Base-by-base conservation (phyloP, 345 rosid species). In the Aethionema arabicum region DNA sequence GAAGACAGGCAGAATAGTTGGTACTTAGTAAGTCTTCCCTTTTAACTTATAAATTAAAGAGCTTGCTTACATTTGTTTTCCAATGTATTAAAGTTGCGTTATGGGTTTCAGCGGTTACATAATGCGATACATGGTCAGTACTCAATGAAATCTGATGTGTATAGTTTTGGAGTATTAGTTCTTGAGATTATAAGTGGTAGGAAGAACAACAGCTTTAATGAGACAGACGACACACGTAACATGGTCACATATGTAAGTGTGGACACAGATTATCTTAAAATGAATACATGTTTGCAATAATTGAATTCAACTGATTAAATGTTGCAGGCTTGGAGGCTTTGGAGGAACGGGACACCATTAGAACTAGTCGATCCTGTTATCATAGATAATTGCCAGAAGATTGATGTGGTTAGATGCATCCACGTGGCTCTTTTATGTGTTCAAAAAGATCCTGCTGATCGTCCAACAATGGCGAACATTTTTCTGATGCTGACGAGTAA, bases 41-140 rank as follows among this genome's bases (percentile, higher is more conserved):
- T n/a, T n/a, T n/a, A n/a, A n/a, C n/a, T n/a, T n/a, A n/a, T n/a
- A n/a, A n/a, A n/a, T n/a, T n/a, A n/a, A n/a, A n/a, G n/a, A n/a
- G n/a, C n/a, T n/a, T n/a, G n/a, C n/a, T n/a, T n/a, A n/a, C n/a
- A n/a, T n/a, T n/a, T n/a, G n/a, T n/a, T n/a, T n/a, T n/a, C n/a
- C n/a, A n/a, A n/a, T n/a, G n/a, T n/a, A n/a, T n/a, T n/a, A n/a
- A n/a, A n/a, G n/a, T n/a, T n/a, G n/a, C n/a, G n/a, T n/a, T n/a
- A n/a, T n/a, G n/a, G n/a, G n/a, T n/a, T n/a, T n/a, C n/a, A 68
- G 72, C 37, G 63, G 73, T 30, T 69, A 61, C 62, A 61, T 69
- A 68, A 69, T 38, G 73, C 27, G 10, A 21, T 51, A 0, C 31
- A 56, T 8, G 73, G 73, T 11, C 67, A 53, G 2, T 61, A 61